A percentile compares a stretch with the other conserved stretches of the same genome.
Evolutionary conservation across 2,329 filamentous ascomycete genomes (phyloP).

Genomic region (Pezicula rhizophila): DNA sequence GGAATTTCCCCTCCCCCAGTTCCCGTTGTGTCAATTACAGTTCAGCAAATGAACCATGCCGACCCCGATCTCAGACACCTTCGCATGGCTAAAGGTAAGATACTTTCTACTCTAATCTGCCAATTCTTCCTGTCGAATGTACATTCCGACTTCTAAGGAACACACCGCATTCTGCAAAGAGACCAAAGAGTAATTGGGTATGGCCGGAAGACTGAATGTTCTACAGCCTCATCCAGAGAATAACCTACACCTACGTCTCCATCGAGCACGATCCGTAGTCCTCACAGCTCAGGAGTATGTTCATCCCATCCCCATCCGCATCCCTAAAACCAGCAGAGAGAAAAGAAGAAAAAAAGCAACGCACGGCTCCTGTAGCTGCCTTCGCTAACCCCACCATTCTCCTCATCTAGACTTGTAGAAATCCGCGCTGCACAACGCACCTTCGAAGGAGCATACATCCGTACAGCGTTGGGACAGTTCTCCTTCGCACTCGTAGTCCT

Average conservation of each 20-base stretch:
- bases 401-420: conserved; percentile 62
- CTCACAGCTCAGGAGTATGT: conserved; percentile 65
- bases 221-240: conserved; percentile 60
- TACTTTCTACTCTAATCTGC: not conserved
- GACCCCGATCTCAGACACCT: not conserved
- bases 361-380: not conserved
- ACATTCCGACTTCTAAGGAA: not conserved
- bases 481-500: conserved; percentile 90
- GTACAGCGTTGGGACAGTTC: conserved; percentile 90
- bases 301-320: not conserved
- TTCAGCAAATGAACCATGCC: not conserved
- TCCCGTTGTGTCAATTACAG: too few species aligned
- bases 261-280: conserved; percentile 77
- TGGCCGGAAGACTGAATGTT: conserved; percentile 12
- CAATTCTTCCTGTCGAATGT: not conserved
- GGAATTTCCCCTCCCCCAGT: too few species aligned
- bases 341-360: not conserved
- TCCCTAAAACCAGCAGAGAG: not conserved
- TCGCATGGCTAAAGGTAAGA: not conserved
- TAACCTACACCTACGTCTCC: conserved; percentile 71
- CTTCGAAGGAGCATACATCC: conserved; percentile 94
- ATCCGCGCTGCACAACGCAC: conserved; percentile 92
- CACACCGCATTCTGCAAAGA: too few species aligned
- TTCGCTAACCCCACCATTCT: conserved; percentile 1
- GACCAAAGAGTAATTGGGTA: not conserved